Conservation (phyloP, 2,329 filamentous ascomycete species). For the Fusarium sp. region DNA sequence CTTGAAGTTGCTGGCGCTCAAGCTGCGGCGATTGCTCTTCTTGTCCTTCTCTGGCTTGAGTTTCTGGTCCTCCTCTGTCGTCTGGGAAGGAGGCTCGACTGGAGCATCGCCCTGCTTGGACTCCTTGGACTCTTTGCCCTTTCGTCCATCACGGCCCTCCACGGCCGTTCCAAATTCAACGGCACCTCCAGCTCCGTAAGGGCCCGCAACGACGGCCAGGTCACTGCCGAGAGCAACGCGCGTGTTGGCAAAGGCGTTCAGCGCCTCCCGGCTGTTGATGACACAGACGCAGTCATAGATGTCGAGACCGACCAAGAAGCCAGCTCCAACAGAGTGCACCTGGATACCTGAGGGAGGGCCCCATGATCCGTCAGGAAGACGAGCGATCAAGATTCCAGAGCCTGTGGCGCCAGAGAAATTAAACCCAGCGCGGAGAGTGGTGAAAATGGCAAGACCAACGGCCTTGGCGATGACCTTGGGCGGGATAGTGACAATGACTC, state of each 20-base stretch:
- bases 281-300: slow-evolving; percentile 93
- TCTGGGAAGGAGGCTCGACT: slow-evolving; percentile 20
- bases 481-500: slow-evolving; percentile 69
- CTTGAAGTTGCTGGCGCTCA: slow-evolving; percentile 50
- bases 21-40: slow-evolving; percentile 51
- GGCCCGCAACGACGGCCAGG: slow-evolving; percentile 80
- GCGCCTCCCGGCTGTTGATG: slow-evolving; percentile 83
- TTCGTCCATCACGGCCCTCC: slow-evolving; percentile 41
- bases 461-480: slow-evolving; percentile 75
- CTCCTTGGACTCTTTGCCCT: slow-evolving; percentile 61
- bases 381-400: slow-evolving; percentile 75
- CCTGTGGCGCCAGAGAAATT: slow-evolving; percentile 78
- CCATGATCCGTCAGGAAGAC: slow-evolving; percentile 78
- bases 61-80: slow-evolving; percentile 36
- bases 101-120: slow-evolving; percentile 45
- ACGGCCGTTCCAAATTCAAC: slow-evolving; percentile 70
- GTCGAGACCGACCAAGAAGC: slow-evolving; percentile 86
- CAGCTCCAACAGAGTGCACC: slow-evolving; percentile 84
- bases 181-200: slow-evolving; percentile 79
- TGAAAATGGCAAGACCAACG: slow-evolving; percentile 81
- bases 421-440: slow-evolving; percentile 77
- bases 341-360: slow-evolving; percentile 87
- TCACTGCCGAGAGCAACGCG: slow-evolving; percentile 85
- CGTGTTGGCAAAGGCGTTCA: slow-evolving; percentile 83
- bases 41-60: slow-evolving; percentile 48